These are phyloP conservation scores for Novymonas esmeraldas DNA, from an alignment of 208 protist genomes.

Conservation along the genomic window DNA sequence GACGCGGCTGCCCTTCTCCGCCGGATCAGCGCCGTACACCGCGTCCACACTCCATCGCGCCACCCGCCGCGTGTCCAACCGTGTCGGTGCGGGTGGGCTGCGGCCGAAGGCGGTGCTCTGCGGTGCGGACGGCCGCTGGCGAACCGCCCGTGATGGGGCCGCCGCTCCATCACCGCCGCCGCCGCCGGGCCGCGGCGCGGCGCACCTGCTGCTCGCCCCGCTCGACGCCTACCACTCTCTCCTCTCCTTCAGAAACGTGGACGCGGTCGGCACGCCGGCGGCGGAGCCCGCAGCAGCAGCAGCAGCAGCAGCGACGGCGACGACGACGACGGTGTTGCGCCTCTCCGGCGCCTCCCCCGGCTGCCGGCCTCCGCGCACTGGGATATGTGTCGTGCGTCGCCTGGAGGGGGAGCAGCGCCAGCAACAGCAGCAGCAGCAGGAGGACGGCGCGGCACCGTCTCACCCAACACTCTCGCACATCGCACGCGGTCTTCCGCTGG, in stretches of 20 bases:
- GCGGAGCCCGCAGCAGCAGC: neutral
- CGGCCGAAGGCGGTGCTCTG: neutral
- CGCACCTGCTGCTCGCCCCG: slow-evolving; percentile 20
- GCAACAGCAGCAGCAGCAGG: neutral
- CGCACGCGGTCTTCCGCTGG: slow-evolving; percentile 27
- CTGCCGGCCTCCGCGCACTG: slow-evolving; percentile 18
- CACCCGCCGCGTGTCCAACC: neutral
- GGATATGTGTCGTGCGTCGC: slow-evolving; percentile 27
- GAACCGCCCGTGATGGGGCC: neutral
- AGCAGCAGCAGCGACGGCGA: neutral
- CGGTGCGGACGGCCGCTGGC: slow-evolving; percentile 4
- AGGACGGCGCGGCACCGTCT: neutral
- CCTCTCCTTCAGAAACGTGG: slow-evolving; percentile 19
- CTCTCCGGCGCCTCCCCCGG: slow-evolving; percentile 18
- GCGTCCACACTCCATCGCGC: slow-evolving; percentile 5
- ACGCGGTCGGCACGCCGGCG: neutral
- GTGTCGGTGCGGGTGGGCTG: neutral
- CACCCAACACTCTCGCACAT: slow-evolving; percentile 24
- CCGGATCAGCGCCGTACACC: slow-evolving; percentile 16
- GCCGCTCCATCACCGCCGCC: neutral
- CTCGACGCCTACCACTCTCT: slow-evolving; percentile 31
- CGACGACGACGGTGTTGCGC: slow-evolving; percentile 6
- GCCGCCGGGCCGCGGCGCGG: neutral
- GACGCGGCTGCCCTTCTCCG: slow-evolving; percentile 11
- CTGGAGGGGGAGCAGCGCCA: slow-evolving; percentile 13